phyloP scores from a whole-genome alignment of 2,329 filamentous ascomycete species.

The Aureobasidium sp. region DNA sequence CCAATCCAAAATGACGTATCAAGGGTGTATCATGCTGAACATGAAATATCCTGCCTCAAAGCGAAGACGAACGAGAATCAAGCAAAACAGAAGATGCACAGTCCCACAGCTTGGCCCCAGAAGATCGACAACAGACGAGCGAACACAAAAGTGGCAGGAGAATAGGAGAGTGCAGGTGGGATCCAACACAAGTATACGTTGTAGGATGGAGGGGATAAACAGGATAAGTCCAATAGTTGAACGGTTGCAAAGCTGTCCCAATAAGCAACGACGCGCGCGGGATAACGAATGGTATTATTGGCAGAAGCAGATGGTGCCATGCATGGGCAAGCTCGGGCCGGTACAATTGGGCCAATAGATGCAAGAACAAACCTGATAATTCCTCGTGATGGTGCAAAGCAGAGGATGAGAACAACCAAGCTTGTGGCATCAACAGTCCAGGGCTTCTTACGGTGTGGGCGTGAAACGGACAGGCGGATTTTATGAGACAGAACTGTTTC shows the following conservation, averaged over 20 bases:
- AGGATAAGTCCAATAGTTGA: slow-evolving; percentile 6
- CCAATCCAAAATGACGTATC: background rate
- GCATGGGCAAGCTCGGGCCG: background rate
- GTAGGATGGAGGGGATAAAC: background rate
- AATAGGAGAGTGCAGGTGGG: background rate
- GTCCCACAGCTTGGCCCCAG: background rate
- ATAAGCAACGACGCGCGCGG: slow-evolving; percentile 2
- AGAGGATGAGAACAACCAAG: background rate
- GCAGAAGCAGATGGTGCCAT: background rate
- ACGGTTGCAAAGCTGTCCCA: background rate
- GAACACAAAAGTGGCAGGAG: background rate
- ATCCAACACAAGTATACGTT: background rate
- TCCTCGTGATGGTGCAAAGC: background rate
- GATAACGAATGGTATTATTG: slow-evolving; percentile 4
- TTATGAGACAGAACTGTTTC: slow-evolving; percentile 1
- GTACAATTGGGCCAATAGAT: no score
- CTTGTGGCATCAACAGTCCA: background rate
- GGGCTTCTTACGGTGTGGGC: background rate
- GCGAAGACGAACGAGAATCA: background rate
- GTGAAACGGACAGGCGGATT: slow-evolving; percentile 2
- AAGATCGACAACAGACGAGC: background rate
- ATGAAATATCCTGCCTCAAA: background rate
- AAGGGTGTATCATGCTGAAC: background rate
- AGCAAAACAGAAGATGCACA: background rate
- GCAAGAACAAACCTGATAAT: background rate